Evolutionary conservation across 192 early-diverging fungal genomes (phyloP).

Genomic region (Coemansia umbellata): DNA sequence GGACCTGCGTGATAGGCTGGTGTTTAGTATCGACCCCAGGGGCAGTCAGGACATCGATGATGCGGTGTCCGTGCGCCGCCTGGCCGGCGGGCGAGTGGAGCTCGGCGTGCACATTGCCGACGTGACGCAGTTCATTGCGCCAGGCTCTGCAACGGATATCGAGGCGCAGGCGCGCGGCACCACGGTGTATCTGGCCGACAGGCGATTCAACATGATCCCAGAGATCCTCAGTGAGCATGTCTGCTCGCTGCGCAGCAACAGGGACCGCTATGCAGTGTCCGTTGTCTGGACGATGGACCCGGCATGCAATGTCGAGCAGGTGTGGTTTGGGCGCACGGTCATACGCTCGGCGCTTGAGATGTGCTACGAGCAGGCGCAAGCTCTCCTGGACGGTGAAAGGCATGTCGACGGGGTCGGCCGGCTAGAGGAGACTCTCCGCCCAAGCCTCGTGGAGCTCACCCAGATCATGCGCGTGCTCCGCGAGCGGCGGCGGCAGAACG

Average conservation of each 20-base stretch:
- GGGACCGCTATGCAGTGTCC: slow-evolving; percentile 71
- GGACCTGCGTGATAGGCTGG: slow-evolving; percentile 29
- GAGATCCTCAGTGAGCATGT: slow-evolving; percentile 66
- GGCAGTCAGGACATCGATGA: slow-evolving; percentile 82
- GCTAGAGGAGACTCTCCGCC: slow-evolving; percentile 37
- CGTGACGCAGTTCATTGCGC: slow-evolving; percentile 63
- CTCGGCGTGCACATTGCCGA: slow-evolving; percentile 80
- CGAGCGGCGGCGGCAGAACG: slow-evolving; percentile 53
- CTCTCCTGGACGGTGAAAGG: slow-evolving; percentile 57
- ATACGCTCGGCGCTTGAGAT: slow-evolving; percentile 73
- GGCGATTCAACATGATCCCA: slow-evolving; percentile 79
- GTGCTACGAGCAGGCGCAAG: slow-evolving; percentile 75
- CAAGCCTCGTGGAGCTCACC: slow-evolving; percentile 49
- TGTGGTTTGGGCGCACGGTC: slow-evolving; percentile 71
- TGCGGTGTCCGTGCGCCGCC: slow-evolving; percentile 61
- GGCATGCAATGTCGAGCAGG: slow-evolving; percentile 31
- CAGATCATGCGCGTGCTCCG: slow-evolving; percentile 55
- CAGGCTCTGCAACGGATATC: slow-evolving; percentile 60
- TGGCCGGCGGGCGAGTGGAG: slow-evolving; percentile 52
- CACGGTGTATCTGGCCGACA: slow-evolving; percentile 74
- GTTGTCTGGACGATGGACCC: slow-evolving; percentile 65
- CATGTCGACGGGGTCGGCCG: slow-evolving; percentile 44
- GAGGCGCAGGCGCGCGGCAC: slow-evolving; percentile 71
- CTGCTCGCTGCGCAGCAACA: slow-evolving; percentile 64
- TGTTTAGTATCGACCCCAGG: slow-evolving; percentile 71